Base-by-base conservation (phyloP, 352 stramenopile species). In the Phytophthora tubulina region DNA sequence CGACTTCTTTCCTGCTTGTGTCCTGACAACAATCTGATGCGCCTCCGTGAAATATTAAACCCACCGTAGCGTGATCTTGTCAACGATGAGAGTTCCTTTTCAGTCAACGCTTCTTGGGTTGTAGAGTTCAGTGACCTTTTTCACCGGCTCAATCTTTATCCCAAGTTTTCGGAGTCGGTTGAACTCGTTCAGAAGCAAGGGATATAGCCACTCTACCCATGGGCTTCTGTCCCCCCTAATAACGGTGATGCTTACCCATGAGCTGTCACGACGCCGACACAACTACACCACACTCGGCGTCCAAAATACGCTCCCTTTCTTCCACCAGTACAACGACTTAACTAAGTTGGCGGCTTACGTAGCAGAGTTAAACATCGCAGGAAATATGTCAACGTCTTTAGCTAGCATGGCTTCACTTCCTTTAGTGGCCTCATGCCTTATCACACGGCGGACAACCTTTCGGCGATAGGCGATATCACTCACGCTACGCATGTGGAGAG, bases 21-120 rank as follows among this genome's bases (percentile, higher is more conserved):
- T 21, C 6, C 54, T 50, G 38, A 41, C 15, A 39, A 62, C 54
- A 48, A 62, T 62, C 27, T 54, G 39, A 33, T 52, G 42, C 14
- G 36, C 39, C 54, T 62, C 39, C 36, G 52, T 62, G 15, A 62
- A 62, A 8, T 3, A 39, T 35, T 53, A 27, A 48, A 51, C 10
- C 39, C 39, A 62, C 4, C 54, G 54, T 32, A 21, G 2, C 13
- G 54, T 62, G 36, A 41, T 62, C 32, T 51, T 39, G 13, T 62
- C 54, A 6, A 42, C 41, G 27, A 52, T 32, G 5, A 62, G 41
- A 13, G 54, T 27, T 4, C 35, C 15, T 35, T 36, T 45, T 13
- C 7, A 15, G n/a, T 52, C 46, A 52, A 52, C 21, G 6, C 46
- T 36, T 27, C 11, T 52, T 17, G 27, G 6, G 33, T 32, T 36